Percentiles rank a stretch among this genome's conserved stretches.
phyloP scores from a whole-genome alignment of 352 stramenopile species.

The Phytophthora kernoviae region DNA sequence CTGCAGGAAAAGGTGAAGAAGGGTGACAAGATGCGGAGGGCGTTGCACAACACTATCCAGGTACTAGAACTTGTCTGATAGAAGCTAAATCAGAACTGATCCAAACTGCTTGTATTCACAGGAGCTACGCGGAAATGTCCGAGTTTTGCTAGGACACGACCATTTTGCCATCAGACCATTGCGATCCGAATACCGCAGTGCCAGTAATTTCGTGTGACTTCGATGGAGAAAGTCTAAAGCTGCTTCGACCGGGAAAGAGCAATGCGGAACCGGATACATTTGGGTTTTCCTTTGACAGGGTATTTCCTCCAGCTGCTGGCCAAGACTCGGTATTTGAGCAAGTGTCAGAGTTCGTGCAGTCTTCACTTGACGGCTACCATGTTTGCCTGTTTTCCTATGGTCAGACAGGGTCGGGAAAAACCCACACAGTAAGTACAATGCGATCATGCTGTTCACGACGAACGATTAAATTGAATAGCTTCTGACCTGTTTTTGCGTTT shows the following conservation, averaged over 20 bases:
- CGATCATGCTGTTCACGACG: background rate
- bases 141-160: slow-evolving; percentile 95
- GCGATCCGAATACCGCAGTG: slow-evolving; percentile 46
- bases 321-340: slow-evolving; percentile 97
- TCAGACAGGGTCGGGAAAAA: slow-evolving; percentile 94
- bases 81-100: background rate
- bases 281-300: slow-evolving; percentile 96
- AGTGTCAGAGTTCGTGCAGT: slow-evolving; percentile 98
- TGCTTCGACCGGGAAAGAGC: slow-evolving; percentile 56
- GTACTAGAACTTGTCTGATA: slow-evolving; percentile 26
- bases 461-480: slow-evolving; percentile 2
- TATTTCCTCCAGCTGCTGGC: slow-evolving; percentile 92
- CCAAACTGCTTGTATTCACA: slow-evolving; percentile 40
- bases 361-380: slow-evolving; percentile 96
- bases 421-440: slow-evolving; percentile 75
- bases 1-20: slow-evolving; percentile 76
- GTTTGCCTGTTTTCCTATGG: slow-evolving; percentile 97
- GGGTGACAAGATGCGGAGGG: slow-evolving; percentile 87
- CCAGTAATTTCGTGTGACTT: slow-evolving; percentile 71
- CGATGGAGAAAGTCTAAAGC: slow-evolving; percentile 70
- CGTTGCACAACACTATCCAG: slow-evolving; percentile 98
- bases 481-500: slow-evolving; percentile 2
- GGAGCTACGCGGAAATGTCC: slow-evolving; percentile 98
- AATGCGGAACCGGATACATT: slow-evolving; percentile 54
- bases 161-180: slow-evolving; percentile 86